Percentiles rank a stretch among this genome's conserved stretches.
Evolutionary conservation across 371 early-diverging fungal species (phyloP).

Genomic region (Conidiobolus incongruus): DNA sequence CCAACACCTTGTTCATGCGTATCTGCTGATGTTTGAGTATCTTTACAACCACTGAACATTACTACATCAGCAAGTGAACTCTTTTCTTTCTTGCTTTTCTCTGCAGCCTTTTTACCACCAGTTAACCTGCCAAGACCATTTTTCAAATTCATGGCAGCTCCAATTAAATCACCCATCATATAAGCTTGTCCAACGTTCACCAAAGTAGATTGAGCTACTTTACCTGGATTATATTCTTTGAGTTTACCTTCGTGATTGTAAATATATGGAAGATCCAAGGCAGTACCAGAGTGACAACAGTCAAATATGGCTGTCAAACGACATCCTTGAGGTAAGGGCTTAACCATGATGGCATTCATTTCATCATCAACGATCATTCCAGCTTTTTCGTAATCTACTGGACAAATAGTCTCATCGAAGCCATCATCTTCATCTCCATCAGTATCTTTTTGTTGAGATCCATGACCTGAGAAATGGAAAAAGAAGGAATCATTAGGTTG

Average conservation of each 20-base stretch:
- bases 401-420: slow-evolving; percentile 48
- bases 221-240: slow-evolving; percentile 7
- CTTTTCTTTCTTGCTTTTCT: slow-evolving; percentile 18
- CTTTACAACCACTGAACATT: too few relatives aligned
- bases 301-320: slow-evolving; percentile 71
- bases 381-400: slow-evolving; percentile 33
- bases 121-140: slow-evolving; percentile 8
- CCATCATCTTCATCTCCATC: slow-evolving; percentile 46
- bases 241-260: slow-evolving; percentile 44
- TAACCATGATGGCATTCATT: slow-evolving; percentile 27
- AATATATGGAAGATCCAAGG: slow-evolving; percentile 65
- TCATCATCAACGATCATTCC: slow-evolving; percentile 51
- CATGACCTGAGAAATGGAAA: slow-evolving; percentile 20
- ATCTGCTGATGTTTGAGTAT: too few relatives aligned
- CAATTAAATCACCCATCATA: slow-evolving; percentile 12
- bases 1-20: too few relatives aligned
- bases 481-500: slow-evolving; percentile 30
- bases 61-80: slow-evolving; percentile 41
- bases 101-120: slow-evolving; percentile 12
- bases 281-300: slow-evolving; percentile 67
- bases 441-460: slow-evolving; percentile 1
- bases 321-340: slow-evolving; percentile 44
- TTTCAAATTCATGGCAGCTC: slow-evolving; percentile 14
- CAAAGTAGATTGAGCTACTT: slow-evolving; percentile 12
- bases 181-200: slow-evolving; percentile 15